Evolutionary conservation across 2,329 filamentous ascomycete species (phyloP), one percentile per base, ranked within the genome.

Genomic region (Fusarium haematococcum): DNA sequence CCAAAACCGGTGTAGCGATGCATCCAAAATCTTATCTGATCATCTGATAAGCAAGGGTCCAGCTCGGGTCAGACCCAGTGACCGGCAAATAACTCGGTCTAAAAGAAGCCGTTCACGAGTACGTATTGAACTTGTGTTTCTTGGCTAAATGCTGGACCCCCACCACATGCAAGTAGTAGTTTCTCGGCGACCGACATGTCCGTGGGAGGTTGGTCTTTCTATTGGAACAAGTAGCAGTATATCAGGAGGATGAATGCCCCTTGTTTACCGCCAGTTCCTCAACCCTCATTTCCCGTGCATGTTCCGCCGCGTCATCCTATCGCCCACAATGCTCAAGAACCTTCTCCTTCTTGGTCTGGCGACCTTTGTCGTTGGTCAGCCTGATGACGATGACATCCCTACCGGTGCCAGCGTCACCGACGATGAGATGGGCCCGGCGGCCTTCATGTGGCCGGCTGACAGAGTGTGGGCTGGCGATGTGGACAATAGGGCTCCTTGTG

Each of bases 371-470:
- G 48, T 48, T 25, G 20, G 64, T 16, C 71, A 73, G 39, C n/a
- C 56, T 37, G 63, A 74, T 27, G 65, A 58, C 3, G 62, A 71
- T 57, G 69, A 67, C 6, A 48, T 50, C 25, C 70, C 71, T 30
- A 68, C 74, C 6, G 37, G 37, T 35, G 45, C 74, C 32, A 71
- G 35, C 43, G 74, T 70, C 23, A 69, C 58, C 11, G 68, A 76
- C 33, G 73, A 79, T n/a, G 78, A 81, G 37, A 85, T 85, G 82
- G 89, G 89, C 13, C 89, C 89, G 9, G 88, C 89, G 23, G 88
- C 87, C 11, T 90, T 92, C 78, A 83, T 91, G 80, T 92, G 90
- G 89, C 90, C 90, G 5, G 78, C 84, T 16, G 89, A 91, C 79
- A 84, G 90, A 61, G 81, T 83, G 45, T 92, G 89, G 89, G 83